These are phyloP conservation scores for Orbilia oligospora DNA, from an alignment of 2,329 filamentous ascomycete species.

Conservation along the genomic window DNA sequence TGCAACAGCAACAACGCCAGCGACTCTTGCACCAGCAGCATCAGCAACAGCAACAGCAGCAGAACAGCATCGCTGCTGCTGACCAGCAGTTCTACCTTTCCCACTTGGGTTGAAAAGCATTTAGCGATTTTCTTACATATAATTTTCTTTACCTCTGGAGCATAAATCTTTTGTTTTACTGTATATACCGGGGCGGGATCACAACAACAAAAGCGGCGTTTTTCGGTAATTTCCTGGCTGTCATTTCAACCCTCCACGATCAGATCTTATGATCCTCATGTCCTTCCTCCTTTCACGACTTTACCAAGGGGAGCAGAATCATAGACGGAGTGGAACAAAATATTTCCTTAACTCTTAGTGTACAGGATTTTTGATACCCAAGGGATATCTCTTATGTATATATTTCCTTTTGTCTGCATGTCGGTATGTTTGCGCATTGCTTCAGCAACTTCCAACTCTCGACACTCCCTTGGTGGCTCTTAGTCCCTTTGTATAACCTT, in stretches of 20 bases:
- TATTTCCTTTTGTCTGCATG: constrained; percentile 53
- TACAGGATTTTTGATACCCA: constrained; percentile 61
- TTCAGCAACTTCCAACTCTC: constrained; percentile 48
- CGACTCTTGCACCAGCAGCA: constrained; percentile 50
- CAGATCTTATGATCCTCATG: constrained; percentile 45
- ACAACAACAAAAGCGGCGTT: constrained; percentile 56
- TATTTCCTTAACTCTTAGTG: constrained; percentile 38
- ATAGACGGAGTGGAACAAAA: constrained; percentile 52
- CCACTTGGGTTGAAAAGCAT: constrained; percentile 60
- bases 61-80: constrained; percentile 37
- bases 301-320: constrained; percentile 52
- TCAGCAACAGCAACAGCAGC: constrained; percentile 46
- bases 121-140: constrained; percentile 53
- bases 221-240: constrained; percentile 54
- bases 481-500: constrained; percentile 27
- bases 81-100: constrained; percentile 61
- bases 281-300: constrained; percentile 52
- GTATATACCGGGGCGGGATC: constrained; percentile 60
- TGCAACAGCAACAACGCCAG: constrained; percentile 59
- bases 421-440: constrained; percentile 50
- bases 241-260: constrained; percentile 46
- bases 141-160: constrained; percentile 47
- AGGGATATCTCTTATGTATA: constrained; percentile 62
- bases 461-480: constrained; percentile 56
- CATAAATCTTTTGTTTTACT: constrained; percentile 53